Evolutionary conservation across 164 flowering plant species (phyloP), one percentile per base, ranked within the genome.

Genomic region (Magnolia kwangsiensis): DNA sequence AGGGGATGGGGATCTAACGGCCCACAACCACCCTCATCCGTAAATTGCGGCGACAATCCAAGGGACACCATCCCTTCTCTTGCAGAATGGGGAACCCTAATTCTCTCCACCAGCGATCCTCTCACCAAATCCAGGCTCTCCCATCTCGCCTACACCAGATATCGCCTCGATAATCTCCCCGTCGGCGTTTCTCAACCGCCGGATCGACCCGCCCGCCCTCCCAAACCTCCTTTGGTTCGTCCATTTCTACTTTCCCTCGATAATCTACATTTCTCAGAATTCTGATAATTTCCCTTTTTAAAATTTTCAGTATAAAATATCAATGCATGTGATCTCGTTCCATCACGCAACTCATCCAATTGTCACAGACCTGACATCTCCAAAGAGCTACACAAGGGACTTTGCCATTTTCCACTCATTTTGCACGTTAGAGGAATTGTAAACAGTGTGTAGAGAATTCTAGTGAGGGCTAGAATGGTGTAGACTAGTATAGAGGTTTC

Each of bases 71-170:
- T 80, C 72, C 81, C 94, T 69, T 95, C 97, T 58, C 83, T 95
- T 7, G 88, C 98, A 3, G 97, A 93, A 79, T 85, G 92, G 67
- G 99, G 96, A 16, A 72, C 89, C 74, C 70, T 90, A 51, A 93
- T 95, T 81, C 93, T 95, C 73, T 91, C 96, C 76, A 93, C 99
- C 67, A 74, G 84, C 31, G 97, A 95, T 79, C 98, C 99, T 70
- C 77, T 91, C 45, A 8, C 83, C 55, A 95, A 95, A 79, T 85
- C 96, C 49, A 81, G 75, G 82, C 88, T 93, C 65, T 89, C 99
- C 63, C 98, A 95, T 76, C 63, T 88, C 49, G 98, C 93, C 70
- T 95, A 84, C 82, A 80, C 93, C 4, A 73, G 78, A 31, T 95
- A 92, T 92, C 82, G 85, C 63, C 76, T 69, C 16, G 85, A 74